These are phyloP conservation scores for Gaultheria prostrata DNA, from an alignment of 148 eudicot species.

Conservation along the genomic window DNA sequence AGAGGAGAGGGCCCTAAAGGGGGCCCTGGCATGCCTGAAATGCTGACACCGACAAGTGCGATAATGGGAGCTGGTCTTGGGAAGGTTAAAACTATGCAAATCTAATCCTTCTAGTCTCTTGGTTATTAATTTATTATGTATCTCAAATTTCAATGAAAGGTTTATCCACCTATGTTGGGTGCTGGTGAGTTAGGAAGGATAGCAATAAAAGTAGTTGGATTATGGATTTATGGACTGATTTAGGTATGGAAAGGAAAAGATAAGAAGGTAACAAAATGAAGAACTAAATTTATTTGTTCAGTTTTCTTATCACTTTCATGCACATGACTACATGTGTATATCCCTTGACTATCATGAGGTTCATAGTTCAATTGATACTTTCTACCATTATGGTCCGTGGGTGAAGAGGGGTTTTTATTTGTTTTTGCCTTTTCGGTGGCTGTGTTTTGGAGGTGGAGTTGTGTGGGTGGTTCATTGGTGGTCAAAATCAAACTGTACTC, in stretches of 20 bases:
- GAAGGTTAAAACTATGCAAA: slow-evolving; percentile 46
- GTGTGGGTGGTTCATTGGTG: background rate
- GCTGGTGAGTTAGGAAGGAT: background rate
- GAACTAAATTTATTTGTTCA: background rate
- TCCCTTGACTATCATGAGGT: background rate
- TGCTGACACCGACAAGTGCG: slow-evolving; percentile 98
- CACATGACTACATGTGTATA: background rate
- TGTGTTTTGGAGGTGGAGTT: background rate
- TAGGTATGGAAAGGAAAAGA: background rate
- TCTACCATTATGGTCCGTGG: background rate
- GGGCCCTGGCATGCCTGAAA: slow-evolving; percentile 99
- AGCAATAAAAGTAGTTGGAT: background rate
- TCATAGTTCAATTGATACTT: background rate
- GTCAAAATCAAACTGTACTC: background rate
- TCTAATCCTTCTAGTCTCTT: background rate
- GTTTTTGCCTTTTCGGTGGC: background rate
- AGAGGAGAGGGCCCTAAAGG: slow-evolving; percentile 99
- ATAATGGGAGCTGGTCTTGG: slow-evolving; percentile 99
- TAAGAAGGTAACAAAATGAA: background rate
- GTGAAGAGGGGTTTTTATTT: background rate
- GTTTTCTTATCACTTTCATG: background rate
- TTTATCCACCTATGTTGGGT: background rate
- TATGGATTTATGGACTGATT: background rate
- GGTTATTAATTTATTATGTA: background rate
- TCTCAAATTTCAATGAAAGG: background rate